Percentiles rank a stretch among this genome's conserved stretches.
These are phyloP conservation scores for Paulownia fortunei DNA, from an alignment of 257 asterid genomes.

Conservation along the genomic window DNA sequence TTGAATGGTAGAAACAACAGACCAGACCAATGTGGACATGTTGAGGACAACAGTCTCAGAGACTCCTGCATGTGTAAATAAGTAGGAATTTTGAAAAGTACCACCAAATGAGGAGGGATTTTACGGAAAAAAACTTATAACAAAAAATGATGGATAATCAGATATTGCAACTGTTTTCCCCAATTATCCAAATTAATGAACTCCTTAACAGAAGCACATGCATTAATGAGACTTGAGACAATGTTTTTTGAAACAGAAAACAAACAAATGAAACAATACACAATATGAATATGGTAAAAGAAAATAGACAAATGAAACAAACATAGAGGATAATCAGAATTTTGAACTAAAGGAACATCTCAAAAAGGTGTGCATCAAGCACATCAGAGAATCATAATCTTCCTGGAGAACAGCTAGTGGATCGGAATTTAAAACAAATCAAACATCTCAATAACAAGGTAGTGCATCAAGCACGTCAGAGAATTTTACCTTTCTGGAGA, in stretches of 20 bases:
- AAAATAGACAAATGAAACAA: not conserved
- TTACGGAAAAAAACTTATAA: not conserved
- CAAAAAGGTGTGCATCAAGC: constrained; percentile 1
- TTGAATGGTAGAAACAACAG: constrained; percentile 82
- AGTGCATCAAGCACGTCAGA: not conserved
- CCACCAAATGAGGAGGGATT: too few species aligned
- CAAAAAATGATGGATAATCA: not conserved
- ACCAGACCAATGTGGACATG: constrained; percentile 95
- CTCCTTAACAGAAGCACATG: not conserved
- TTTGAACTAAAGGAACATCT: not conserved
- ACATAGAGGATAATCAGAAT: not conserved
- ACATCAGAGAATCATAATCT: not conserved
- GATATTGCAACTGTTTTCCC: constrained; percentile 4
- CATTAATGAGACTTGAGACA: not conserved
- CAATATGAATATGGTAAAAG: too few species aligned
- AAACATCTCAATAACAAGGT: constrained; percentile 1
- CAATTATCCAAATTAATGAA: not conserved
- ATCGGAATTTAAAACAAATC: not conserved
- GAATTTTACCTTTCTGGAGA: not conserved
- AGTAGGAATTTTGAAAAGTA: constrained; percentile 23
- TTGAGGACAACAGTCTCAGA: constrained; percentile 91
- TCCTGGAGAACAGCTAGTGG: not conserved
- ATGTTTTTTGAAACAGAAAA: not conserved
- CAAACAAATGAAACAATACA: too few species aligned
- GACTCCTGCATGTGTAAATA: constrained; percentile 75